These are phyloP conservation scores for Amanita phalloides DNA, from an alignment of 768 basidiomycete species.

Conservation along the genomic window DNA sequence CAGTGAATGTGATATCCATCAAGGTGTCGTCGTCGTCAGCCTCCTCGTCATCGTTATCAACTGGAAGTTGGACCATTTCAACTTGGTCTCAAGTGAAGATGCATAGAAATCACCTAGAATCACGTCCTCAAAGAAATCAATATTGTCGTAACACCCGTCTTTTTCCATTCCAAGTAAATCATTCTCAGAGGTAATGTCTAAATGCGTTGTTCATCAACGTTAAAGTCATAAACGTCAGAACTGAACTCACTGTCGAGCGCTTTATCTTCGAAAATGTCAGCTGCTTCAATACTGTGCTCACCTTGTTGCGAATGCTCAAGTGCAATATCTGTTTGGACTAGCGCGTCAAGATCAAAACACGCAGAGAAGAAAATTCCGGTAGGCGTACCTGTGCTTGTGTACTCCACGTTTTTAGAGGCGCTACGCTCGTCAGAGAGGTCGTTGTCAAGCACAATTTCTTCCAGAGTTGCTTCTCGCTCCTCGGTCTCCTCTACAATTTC, in stretches of 20 bases:
- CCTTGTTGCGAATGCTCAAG: too few relatives aligned
- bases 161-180: not conserved
- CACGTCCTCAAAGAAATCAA: not conserved
- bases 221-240: not conserved
- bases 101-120: not conserved
- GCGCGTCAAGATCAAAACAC: too few relatives aligned
- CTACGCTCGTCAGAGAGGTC: not conserved
- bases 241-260: not conserved
- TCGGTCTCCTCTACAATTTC: too few relatives aligned
- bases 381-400: too few relatives aligned
- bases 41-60: not conserved
- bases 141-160: not conserved
- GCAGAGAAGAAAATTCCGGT: too few relatives aligned
- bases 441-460: not conserved
- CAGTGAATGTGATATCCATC: not conserved
- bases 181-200: not conserved
- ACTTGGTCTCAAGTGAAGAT: not conserved
- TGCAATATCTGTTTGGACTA: too few relatives aligned
- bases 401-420: not conserved
- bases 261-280: not conserved
- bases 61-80: not conserved
- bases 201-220: not conserved
- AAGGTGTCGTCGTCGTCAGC: not conserved
- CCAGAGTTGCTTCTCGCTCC: too few relatives aligned
- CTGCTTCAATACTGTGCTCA: too few relatives aligned